These are phyloP conservation scores for Gliomastix tumulicola DNA, from an alignment of 2,329 filamentous ascomycete species.

Conservation along the genomic window DNA sequence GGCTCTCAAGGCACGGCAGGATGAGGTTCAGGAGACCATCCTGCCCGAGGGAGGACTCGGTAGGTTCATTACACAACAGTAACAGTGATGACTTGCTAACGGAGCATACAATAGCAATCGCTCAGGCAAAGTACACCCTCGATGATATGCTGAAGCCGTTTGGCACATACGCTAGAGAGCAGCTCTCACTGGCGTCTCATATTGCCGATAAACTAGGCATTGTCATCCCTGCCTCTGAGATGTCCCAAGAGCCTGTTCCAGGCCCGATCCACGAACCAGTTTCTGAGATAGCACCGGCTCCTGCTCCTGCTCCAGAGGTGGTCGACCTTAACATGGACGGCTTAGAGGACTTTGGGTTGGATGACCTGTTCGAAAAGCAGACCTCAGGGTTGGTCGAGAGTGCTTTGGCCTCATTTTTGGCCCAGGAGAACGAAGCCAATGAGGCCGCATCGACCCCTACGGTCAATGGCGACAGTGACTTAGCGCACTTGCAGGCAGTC, in stretches of 20 bases:
- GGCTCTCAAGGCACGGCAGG: constrained; percentile 22
- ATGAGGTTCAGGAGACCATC: constrained; percentile 19
- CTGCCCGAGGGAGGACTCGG: constrained; percentile 13
- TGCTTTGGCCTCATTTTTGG: constrained; percentile 25
- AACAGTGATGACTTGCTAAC: no score
- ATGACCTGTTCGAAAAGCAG: constrained; percentile 34
- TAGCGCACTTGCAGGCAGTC: no score
- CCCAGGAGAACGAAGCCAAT: no score
- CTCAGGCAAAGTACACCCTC: constrained; percentile 31
- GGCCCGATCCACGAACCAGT: no score
- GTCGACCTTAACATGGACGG: constrained; percentile 15
- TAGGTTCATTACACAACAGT: constrained; percentile 15
- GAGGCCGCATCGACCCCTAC: no score
- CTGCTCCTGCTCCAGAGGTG: neutral
- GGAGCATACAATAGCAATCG: no score
- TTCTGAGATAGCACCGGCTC: no score
- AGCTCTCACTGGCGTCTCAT: constrained; percentile 22
- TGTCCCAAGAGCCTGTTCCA: constrained; percentile 3
- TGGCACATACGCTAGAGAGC: constrained; percentile 20
- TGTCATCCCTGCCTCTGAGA: constrained; percentile 15
- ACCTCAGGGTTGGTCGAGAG: constrained; percentile 31
- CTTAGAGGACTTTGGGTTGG: no score
- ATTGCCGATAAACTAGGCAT: constrained; percentile 26
- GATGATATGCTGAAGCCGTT: constrained; percentile 28
- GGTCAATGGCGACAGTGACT: no score